Conservation (phyloP, 371 early-diverging fungal genomes). For the Mucor mucedo region DNA sequence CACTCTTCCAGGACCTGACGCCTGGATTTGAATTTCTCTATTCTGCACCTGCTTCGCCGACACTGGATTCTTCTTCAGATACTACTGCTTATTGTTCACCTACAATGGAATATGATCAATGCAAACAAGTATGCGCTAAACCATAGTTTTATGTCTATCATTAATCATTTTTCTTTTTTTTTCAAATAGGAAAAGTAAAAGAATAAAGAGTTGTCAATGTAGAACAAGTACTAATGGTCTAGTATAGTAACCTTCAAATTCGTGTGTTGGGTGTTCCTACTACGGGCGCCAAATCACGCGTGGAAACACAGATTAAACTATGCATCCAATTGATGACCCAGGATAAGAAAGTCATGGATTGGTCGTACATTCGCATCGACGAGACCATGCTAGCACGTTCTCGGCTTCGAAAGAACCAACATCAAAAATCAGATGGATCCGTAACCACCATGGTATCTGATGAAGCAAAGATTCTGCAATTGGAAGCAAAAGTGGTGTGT, state of each 20-base stretch:
- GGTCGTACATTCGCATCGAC: constrained; percentile 82
- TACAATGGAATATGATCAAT: constrained; percentile 9
- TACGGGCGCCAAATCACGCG: constrained; percentile 85
- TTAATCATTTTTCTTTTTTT: not conserved
- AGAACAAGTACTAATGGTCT: not conserved
- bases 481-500: constrained; percentile 81
- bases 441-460: constrained; percentile 25
- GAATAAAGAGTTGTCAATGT: not conserved
- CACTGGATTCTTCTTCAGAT: constrained; percentile 5
- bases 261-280: constrained; percentile 72
- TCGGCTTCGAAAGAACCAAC: constrained; percentile 21
- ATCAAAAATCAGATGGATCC: constrained; percentile 7
- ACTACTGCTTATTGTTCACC: constrained; percentile 4
- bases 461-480: constrained; percentile 52
- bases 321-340: constrained; percentile 78
- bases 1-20: constrained; percentile 13
- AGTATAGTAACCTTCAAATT: constrained; percentile 30
- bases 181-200: constrained; percentile 1
- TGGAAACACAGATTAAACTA: constrained; percentile 91
- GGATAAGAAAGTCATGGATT: constrained; percentile 71
- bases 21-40: constrained; percentile 5
- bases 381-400: constrained; percentile 74
- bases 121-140: constrained; percentile 2
- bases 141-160: not conserved
- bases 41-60: constrained; percentile 3